phyloP scores from a whole-genome alignment of 306 rosid genomes.

The Potentilla sterilis region DNA sequence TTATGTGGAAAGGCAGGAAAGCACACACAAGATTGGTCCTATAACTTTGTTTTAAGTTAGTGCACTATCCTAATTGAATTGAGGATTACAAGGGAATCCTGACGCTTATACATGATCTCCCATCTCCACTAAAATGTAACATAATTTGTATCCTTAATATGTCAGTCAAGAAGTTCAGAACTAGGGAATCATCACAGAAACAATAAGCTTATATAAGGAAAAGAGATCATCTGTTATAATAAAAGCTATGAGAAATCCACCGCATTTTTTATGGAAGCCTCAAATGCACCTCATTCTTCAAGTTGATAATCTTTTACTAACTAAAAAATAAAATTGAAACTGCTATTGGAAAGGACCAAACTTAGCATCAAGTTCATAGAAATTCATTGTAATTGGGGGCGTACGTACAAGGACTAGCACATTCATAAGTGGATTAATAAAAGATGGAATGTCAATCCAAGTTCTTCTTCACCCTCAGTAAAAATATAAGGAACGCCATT shows the following conservation, averaged over 20 bases:
- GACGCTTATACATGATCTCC: neutral
- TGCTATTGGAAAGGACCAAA: neutral
- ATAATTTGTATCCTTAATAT: constrained; percentile 1
- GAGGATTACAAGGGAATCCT: neutral
- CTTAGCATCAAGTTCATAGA: neutral
- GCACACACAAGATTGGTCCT: neutral
- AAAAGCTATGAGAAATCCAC: neutral
- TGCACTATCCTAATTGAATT: neutral
- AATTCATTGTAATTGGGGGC: neutral
- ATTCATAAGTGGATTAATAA: neutral
- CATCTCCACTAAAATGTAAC: neutral
- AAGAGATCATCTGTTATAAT: neutral
- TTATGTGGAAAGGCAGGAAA: neutral
- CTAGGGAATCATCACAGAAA: constrained; percentile 5
- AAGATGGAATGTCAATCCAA: neutral
- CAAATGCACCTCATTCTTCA: neutral
- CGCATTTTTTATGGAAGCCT: neutral
- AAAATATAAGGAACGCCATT: neutral
- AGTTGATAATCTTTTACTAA: neutral
- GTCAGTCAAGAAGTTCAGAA: neutral
- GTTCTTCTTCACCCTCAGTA: neutral
- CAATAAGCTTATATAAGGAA: neutral
- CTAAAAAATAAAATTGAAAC: neutral
- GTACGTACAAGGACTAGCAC: neutral
- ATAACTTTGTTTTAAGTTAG: neutral